Conservation (phyloP, 139 green algal species). For the Closterium sp. region DNA sequence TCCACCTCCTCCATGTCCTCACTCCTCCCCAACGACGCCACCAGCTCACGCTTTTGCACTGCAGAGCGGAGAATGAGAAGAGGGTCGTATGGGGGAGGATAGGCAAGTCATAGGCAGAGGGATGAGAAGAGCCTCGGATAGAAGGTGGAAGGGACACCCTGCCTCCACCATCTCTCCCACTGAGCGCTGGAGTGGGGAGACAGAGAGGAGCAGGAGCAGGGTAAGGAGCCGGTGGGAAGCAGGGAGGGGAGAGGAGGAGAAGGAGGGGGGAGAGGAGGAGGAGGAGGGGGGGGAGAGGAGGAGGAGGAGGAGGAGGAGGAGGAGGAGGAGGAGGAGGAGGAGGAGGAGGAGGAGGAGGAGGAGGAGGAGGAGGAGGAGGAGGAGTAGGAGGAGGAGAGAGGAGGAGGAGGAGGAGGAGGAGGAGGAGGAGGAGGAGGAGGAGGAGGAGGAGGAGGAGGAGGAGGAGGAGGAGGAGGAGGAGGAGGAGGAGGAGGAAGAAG, state of each 20-base stretch:
- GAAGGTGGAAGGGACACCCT: background rate
- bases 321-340: slow-evolving; percentile 23
- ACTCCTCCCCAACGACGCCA: background rate
- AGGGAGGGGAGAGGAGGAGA: too few species aligned
- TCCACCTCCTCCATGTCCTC: background rate
- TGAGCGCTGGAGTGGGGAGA: too few species aligned
- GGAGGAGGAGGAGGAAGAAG: too few species aligned
- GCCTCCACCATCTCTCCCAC: too few species aligned
- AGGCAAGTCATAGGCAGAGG: background rate
- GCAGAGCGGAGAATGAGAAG: background rate
- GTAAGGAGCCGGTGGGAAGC: too few species aligned
- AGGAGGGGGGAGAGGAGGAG: background rate
- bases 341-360: slow-evolving; percentile 11
- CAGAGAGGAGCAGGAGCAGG: too few species aligned
- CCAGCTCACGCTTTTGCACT: background rate
- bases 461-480: too few species aligned
- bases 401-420: slow-evolving; percentile 6
- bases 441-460: too few species aligned
- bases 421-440: background rate
- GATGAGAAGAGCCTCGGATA: background rate
- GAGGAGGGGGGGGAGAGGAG: background rate
- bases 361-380: slow-evolving; percentile 22
- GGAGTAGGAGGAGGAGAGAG: background rate
- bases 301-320: slow-evolving; percentile 12
- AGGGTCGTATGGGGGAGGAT: too few species aligned